phyloP scores from a whole-genome alignment of 169 alveolate genomes.

The Ichthyophthirius multifiliis region DNA sequence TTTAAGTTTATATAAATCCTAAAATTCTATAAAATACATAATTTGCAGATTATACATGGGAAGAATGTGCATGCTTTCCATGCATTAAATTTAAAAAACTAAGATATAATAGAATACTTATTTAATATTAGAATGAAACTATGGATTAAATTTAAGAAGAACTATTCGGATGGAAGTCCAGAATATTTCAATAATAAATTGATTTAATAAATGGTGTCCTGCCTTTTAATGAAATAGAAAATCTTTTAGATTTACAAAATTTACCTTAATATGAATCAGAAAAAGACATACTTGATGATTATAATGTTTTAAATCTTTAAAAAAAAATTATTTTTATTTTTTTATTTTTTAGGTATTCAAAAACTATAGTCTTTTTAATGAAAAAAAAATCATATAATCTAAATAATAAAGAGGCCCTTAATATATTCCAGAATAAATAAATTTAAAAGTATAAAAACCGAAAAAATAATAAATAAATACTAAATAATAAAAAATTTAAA shows the following conservation, averaged over 20 bases:
- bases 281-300: not conserved
- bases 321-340: not conserved
- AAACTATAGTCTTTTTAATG: not conserved
- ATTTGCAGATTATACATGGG: not conserved
- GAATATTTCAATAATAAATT: not conserved
- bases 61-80: not conserved
- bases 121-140: not conserved
- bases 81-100: not conserved
- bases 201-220: not conserved
- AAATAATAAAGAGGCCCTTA: not conserved
- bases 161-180: not conserved
- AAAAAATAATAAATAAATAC: too few relatives aligned
- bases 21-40: not conserved
- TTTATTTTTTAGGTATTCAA: not conserved
- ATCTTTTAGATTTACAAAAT: not conserved
- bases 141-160: constrained; percentile 2
- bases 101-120: not conserved
- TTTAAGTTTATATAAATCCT: not conserved
- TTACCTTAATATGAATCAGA: not conserved
- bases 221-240: not conserved
- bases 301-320: not conserved
- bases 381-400: not conserved
- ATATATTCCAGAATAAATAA: not conserved
- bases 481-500: too few relatives aligned
- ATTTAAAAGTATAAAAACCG: too few relatives aligned